These are phyloP conservation scores for Pythium periplocum DNA, from an alignment of 352 stramenopile species.

Conservation along the genomic window DNA sequence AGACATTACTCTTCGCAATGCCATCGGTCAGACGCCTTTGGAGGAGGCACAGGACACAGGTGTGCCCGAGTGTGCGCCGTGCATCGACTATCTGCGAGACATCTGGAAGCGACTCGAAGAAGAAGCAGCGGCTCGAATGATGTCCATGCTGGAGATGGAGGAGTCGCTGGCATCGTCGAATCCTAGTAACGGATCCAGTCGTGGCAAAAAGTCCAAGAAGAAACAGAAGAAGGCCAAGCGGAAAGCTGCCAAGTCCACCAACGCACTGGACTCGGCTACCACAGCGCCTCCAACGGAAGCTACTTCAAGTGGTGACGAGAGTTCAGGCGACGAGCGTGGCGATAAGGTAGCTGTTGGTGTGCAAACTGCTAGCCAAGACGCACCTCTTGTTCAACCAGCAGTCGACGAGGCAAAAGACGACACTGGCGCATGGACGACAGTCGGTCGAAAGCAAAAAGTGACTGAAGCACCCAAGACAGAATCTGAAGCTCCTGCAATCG, in stretches of 20 bases:
- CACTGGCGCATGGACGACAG: conserved; percentile 60
- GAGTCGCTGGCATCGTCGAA: conserved; percentile 19
- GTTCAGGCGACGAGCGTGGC: conserved; percentile 15
- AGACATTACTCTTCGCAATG: conserved; percentile 75
- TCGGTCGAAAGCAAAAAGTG: conserved; percentile 57
- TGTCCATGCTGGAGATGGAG: conserved; percentile 83
- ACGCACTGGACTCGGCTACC: too few species aligned
- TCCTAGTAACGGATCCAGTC: conserved; percentile 2
- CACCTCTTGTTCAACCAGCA: not conserved
- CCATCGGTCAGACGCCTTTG: conserved; percentile 70
- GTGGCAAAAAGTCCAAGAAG: conserved; percentile 59
- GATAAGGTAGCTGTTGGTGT: not conserved
- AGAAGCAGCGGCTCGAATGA: conserved; percentile 70
- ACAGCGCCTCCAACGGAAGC: too few species aligned
- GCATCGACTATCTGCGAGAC: conserved; percentile 47
- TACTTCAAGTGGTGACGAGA: conserved; percentile 15
- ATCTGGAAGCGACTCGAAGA: conserved; percentile 76
- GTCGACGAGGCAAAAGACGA: conserved; percentile 1
- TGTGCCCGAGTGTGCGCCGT: conserved; percentile 44
- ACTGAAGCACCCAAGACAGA: not conserved
- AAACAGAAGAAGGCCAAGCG: conserved; percentile 73
- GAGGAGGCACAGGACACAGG: conserved; percentile 74
- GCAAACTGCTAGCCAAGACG: conserved; percentile 5
- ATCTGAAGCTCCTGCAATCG: too few species aligned
- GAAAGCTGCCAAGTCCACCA: conserved; percentile 22